Percentiles rank a stretch among this genome's conserved stretches.
phyloP scores from a whole-genome alignment of 345 rosid genomes.

The Salix brachista region DNA sequence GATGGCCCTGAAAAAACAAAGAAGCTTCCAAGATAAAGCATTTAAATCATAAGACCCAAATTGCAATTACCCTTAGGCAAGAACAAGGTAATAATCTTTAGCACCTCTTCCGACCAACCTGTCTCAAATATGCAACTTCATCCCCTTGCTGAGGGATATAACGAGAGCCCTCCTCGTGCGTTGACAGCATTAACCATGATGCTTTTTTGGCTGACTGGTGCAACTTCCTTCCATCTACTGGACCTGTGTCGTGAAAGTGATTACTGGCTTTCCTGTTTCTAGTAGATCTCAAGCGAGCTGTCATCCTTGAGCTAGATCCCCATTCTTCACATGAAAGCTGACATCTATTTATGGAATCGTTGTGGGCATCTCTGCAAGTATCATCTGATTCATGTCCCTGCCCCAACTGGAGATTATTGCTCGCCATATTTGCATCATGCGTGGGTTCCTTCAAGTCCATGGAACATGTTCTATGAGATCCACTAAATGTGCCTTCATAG shows the following conservation, averaged over 20 bases:
- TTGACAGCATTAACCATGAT: slow-evolving; percentile 80
- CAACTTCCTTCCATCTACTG: slow-evolving; percentile 46
- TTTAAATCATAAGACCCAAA: not conserved
- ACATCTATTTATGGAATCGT: slow-evolving; percentile 26
- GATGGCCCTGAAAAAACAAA: slow-evolving; percentile 71
- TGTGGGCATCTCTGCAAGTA: slow-evolving; percentile 9
- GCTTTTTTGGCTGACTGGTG: slow-evolving; percentile 49
- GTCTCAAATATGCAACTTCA: slow-evolving; percentile 81
- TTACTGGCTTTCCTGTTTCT: slow-evolving; percentile 75
- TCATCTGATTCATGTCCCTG: slow-evolving; percentile 37
- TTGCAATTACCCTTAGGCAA: not conserved
- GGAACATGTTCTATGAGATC: slow-evolving; percentile 30
- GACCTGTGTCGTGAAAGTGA: slow-evolving; percentile 53
- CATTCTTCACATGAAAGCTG: slow-evolving; percentile 53
- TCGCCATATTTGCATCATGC: slow-evolving; percentile 26
- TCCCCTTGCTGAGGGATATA: slow-evolving; percentile 95
- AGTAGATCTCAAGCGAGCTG: slow-evolving; percentile 69
- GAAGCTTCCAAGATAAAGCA: not conserved
- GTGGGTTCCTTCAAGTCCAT: slow-evolving; percentile 30
- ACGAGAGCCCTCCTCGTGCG: slow-evolving; percentile 81
- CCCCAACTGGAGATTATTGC: slow-evolving; percentile 20
- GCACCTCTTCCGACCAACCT: slow-evolving; percentile 42
- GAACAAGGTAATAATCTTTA: slow-evolving; percentile 3
- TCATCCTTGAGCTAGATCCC: slow-evolving; percentile 60
- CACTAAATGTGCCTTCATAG: slow-evolving; percentile 37